phyloP scores from a whole-genome alignment of 768 basidiomycete species.

The Lactarius hatsudake region DNA sequence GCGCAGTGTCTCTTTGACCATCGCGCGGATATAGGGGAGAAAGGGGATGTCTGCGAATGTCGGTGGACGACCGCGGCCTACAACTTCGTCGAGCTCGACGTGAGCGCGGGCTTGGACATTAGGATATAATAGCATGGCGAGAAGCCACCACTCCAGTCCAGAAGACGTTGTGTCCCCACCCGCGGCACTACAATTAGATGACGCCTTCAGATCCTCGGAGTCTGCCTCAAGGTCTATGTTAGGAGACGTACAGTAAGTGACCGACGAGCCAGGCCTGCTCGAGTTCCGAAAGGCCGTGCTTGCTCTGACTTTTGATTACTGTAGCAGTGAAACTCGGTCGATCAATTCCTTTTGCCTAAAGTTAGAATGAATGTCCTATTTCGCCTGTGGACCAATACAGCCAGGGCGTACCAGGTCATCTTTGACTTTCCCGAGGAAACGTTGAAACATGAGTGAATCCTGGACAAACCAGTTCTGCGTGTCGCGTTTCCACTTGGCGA shows the following conservation, averaged over 20 bases:
- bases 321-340: slow-evolving; percentile 11
- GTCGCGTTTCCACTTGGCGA: slow-evolving; percentile 23
- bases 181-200: background rate
- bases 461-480: slow-evolving; percentile 8
- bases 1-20: slow-evolving; percentile 36
- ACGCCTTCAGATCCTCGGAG: background rate
- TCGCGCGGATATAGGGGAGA: slow-evolving; percentile 40
- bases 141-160: slow-evolving; percentile 36
- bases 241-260: slow-evolving; percentile 18
- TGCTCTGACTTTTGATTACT: slow-evolving; percentile 6
- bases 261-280: slow-evolving; percentile 24
- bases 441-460: slow-evolving; percentile 17
- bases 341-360: slow-evolving; percentile 4
- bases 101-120: slow-evolving; percentile 39
- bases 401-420: slow-evolving; percentile 3
- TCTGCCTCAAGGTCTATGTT: background rate
- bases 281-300: slow-evolving; percentile 7
- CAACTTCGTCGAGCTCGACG: slow-evolving; percentile 41
- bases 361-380: background rate
- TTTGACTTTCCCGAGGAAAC: background rate
- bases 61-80: slow-evolving; percentile 38
- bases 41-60: slow-evolving; percentile 32
- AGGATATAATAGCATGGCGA: slow-evolving; percentile 41
- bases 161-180: slow-evolving; percentile 13
- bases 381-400: background rate